A percentile compares a stretch with the other conserved stretches of the same genome.
Conservation (phyloP, 2,329 filamentous ascomycete genomes). For the Penicillium sp. region DNA sequence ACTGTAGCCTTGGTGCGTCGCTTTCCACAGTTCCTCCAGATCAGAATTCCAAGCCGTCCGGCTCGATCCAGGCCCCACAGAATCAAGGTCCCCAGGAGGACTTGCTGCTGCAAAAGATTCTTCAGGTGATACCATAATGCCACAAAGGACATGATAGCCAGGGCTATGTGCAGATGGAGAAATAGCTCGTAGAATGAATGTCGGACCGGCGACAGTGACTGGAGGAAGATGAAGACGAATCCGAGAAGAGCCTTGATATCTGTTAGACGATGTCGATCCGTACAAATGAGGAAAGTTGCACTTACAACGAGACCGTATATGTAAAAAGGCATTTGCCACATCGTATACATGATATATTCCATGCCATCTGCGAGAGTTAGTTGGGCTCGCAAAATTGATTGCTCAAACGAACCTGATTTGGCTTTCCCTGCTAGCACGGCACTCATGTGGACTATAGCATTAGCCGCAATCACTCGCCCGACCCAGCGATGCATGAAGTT, state of each 20-base stretch:
- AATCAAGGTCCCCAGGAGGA: slow-evolving; percentile 29
- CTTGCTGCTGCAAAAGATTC: slow-evolving; percentile 26
- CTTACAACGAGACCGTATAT: slow-evolving; percentile 30
- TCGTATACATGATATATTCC: slow-evolving; percentile 32
- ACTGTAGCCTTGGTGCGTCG: slow-evolving; percentile 48
- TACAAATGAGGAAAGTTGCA: slow-evolving; percentile 28
- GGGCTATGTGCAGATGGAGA: slow-evolving; percentile 38
- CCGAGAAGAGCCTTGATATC: slow-evolving; percentile 36
- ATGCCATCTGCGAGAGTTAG: slow-evolving; percentile 48
- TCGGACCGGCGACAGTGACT: slow-evolving; percentile 39
- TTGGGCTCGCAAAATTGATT: background rate
- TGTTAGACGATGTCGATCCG: too few relatives aligned
- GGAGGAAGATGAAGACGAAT: slow-evolving; percentile 36
- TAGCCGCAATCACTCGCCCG: slow-evolving; percentile 63
- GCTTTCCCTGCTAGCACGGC: slow-evolving; percentile 23
- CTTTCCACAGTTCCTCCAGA: slow-evolving; percentile 48
- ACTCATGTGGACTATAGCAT: slow-evolving; percentile 61
- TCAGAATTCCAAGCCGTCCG: slow-evolving; percentile 43
- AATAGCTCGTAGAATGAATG: slow-evolving; percentile 44
- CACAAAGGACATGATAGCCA: slow-evolving; percentile 38
- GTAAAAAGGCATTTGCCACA: slow-evolving; percentile 28
- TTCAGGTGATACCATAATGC: slow-evolving; percentile 36
- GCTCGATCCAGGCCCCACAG: slow-evolving; percentile 37
- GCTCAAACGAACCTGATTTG: slow-evolving; percentile 18
- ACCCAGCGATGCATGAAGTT: slow-evolving; percentile 82